phyloP scores from a whole-genome alignment of 169 alveolate genomes.

The Perkinsus olseni region DNA sequence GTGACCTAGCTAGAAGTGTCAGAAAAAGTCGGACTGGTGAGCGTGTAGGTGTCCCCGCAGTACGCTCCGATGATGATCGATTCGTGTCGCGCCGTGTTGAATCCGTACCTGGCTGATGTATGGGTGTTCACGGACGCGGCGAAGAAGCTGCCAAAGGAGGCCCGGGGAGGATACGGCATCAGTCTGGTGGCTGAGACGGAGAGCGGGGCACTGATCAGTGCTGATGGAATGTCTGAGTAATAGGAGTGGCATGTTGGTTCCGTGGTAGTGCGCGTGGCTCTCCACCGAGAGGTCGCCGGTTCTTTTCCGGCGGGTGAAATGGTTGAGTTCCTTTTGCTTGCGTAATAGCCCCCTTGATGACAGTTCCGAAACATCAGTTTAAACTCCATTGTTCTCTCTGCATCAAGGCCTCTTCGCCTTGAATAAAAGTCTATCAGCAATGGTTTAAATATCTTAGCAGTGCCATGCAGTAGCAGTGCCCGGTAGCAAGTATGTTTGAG shows the following conservation, averaged over 20 bases:
- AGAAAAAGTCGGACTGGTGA: slow-evolving; percentile 35
- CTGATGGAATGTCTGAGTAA: background rate
- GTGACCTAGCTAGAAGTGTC: background rate
- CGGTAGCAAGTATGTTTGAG: no score
- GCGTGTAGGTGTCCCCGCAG: slow-evolving; percentile 37
- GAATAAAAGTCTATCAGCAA: no score
- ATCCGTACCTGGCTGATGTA: slow-evolving; percentile 69
- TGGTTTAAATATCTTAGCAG: no score
- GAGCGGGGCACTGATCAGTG: background rate
- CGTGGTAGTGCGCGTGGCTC: background rate
- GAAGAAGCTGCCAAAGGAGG: slow-evolving; percentile 32
- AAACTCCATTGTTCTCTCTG: no score
- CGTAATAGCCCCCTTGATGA: no score
- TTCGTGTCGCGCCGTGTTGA: slow-evolving; percentile 59
- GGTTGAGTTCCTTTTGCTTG: no score
- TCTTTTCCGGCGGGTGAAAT: background rate
- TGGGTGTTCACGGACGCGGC: slow-evolving; percentile 65
- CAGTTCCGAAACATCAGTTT: no score
- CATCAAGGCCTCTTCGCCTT: no score
- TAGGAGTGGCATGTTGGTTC: background rate
- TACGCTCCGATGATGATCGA: slow-evolving; percentile 54
- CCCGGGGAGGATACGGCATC: slow-evolving; percentile 56
- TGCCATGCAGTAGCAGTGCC: no score
- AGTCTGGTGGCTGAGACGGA: slow-evolving; percentile 63
- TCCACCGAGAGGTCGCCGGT: background rate